Conservation (phyloP, 352 stramenopile species). For the Phytophthora pini region DNA sequence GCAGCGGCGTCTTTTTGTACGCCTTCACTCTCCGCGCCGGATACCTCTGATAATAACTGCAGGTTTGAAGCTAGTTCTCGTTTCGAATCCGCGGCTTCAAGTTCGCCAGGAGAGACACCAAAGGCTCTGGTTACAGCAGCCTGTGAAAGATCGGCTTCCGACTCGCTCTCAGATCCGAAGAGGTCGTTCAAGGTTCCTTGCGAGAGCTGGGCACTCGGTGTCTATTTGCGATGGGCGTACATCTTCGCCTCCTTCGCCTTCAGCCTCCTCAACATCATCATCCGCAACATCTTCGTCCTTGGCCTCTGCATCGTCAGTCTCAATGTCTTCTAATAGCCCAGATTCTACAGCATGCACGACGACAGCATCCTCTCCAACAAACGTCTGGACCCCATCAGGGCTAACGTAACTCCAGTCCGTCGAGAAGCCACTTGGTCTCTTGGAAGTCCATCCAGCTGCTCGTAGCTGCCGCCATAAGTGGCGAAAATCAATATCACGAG, state of each 20-base stretch:
- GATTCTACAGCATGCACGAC: too few species aligned
- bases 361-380: too few species aligned
- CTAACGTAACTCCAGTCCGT: too few species aligned
- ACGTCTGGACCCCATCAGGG: too few species aligned
- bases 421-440: too few species aligned
- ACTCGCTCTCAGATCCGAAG: constrained; percentile 9
- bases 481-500: constrained; percentile 17
- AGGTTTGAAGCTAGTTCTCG: constrained; percentile 10
- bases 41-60: neutral
- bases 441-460: constrained; percentile 7
- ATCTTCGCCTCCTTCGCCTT: neutral
- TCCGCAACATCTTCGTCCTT: neutral
- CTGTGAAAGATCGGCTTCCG: constrained; percentile 22
- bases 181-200: constrained; percentile 10
- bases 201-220: constrained; percentile 7
- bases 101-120: constrained; percentile 5
- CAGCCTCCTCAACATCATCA: neutral
- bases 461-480: constrained; percentile 21
- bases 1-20: too few species aligned
- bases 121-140: constrained; percentile 14
- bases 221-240: constrained; percentile 20
- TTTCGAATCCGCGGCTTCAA: constrained; percentile 11
- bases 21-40: too few species aligned
- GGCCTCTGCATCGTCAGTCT: neutral
- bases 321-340: too few species aligned